Evolutionary conservation across 768 basidiomycete species (phyloP).

Genomic region (Boletellus ananiceps): DNA sequence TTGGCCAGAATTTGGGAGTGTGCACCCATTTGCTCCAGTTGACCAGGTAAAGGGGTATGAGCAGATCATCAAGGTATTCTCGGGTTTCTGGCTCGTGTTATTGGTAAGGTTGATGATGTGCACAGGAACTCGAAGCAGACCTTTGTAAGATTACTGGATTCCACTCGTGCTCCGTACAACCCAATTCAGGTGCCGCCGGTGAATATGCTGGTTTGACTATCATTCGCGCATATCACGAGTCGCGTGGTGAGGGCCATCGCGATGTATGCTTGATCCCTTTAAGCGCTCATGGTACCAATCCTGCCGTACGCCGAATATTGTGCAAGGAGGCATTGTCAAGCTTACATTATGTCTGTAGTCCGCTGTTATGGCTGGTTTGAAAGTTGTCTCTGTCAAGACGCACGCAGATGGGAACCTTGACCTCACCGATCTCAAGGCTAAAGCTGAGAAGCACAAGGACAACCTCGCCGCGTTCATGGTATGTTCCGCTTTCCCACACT

Average conservation of each 20-base stretch:
- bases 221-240: slow-evolving; percentile 91
- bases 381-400: slow-evolving; percentile 93
- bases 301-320: slow-evolving; percentile 61
- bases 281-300: slow-evolving; percentile 98
- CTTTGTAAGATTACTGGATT: slow-evolving; percentile 96
- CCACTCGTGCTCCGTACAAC: slow-evolving; percentile 92
- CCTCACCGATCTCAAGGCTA: slow-evolving; percentile 74
- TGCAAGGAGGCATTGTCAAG: not conserved
- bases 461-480: slow-evolving; percentile 96
- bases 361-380: slow-evolving; percentile 95
- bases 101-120: slow-evolving; percentile 8
- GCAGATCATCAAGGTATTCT: slow-evolving; percentile 65
- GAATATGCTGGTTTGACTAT: slow-evolving; percentile 96
- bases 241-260: slow-evolving; percentile 78
- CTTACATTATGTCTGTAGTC: slow-evolving; percentile 49
- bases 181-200: slow-evolving; percentile 97
- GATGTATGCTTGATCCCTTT: slow-evolving; percentile 92
- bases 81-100: not conserved
- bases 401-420: slow-evolving; percentile 85
- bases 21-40: slow-evolving; percentile 90
- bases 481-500: slow-evolving; percentile 18
- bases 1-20: slow-evolving; percentile 84
- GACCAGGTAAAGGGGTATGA: slow-evolving; percentile 89
- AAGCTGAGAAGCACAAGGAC: slow-evolving; percentile 89
- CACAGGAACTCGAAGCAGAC: slow-evolving; percentile 86